These are phyloP conservation scores for Platanthera zijinensis DNA, from an alignment of 106 monocot genomes.

Conservation along the genomic window DNA sequence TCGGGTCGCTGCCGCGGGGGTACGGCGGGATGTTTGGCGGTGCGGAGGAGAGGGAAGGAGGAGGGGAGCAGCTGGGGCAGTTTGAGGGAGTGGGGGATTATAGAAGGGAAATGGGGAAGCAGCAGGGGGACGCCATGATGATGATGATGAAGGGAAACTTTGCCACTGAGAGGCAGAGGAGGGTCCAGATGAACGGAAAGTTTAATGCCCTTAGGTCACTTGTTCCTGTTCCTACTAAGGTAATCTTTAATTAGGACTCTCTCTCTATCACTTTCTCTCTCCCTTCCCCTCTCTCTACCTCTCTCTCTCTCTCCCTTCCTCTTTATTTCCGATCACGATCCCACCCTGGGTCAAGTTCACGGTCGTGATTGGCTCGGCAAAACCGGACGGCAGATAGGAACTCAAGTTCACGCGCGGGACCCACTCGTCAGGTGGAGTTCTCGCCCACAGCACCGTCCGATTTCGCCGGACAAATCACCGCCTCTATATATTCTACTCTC, in stretches of 20 bases:
- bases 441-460: no score
- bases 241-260: not conserved
- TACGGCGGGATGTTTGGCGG: slow-evolving; percentile 25
- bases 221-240: slow-evolving; percentile 10
- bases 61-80: not conserved
- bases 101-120: slow-evolving; percentile 27
- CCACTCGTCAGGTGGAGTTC: no score
- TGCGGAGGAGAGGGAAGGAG: slow-evolving; percentile 4
- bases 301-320: not conserved
- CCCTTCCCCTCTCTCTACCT: not conserved
- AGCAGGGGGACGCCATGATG: slow-evolving; percentile 16
- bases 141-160: slow-evolving; percentile 25
- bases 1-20: slow-evolving; percentile 19
- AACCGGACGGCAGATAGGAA: no score
- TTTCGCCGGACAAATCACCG: no score
- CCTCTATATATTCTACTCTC: no score
- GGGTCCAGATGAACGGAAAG: slow-evolving; percentile 26
- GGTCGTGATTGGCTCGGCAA: no score
- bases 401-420: no score
- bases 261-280: not conserved
- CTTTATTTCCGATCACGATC: no score
- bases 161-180: slow-evolving; percentile 26
- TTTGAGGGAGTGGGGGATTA: slow-evolving; percentile 44
- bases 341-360: no score
- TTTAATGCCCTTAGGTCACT: slow-evolving; percentile 5